Conservation (phyloP, 2,329 filamentous ascomycete genomes). For the Whalleya microplaca region DNA sequence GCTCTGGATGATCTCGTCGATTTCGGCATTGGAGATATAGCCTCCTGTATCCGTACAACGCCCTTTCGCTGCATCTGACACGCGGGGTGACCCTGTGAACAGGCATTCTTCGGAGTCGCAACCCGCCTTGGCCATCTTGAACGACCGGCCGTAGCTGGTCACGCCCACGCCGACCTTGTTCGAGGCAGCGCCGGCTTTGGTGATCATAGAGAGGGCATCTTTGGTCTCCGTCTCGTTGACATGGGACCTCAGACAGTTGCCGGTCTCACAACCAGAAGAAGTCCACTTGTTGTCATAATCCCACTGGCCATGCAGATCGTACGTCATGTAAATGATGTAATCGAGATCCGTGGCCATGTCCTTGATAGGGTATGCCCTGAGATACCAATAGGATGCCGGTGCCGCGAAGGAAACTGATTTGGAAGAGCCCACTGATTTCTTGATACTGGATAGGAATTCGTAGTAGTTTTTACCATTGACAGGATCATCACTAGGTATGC, state of each 20-base stretch:
- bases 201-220: conserved; percentile 28
- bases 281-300: conserved; percentile 20
- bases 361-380: conserved; percentile 25
- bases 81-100: conserved; percentile 12
- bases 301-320: conserved; percentile 29
- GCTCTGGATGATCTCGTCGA: conserved; percentile 18
- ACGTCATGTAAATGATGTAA: conserved; percentile 31
- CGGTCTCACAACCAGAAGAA: background rate
- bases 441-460: conserved; percentile 11
- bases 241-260: conserved; percentile 34
- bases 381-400: conserved; percentile 34
- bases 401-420: conserved; percentile 24
- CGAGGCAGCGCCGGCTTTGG: conserved; percentile 23
- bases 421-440: conserved; percentile 1
- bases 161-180: conserved; percentile 28
- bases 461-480: conserved; percentile 19
- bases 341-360: conserved; percentile 21
- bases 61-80: conserved; percentile 19
- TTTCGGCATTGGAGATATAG: conserved; percentile 28
- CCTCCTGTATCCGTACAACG: conserved; percentile 25
- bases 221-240: conserved; percentile 38
- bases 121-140: conserved; percentile 20
- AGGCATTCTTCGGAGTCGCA: conserved; percentile 17
- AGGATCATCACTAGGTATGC: conserved; percentile 18
- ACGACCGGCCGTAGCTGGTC: conserved; percentile 15